Conservation (phyloP, 1,284 basidiomycete species). For the Malassezia cuniculi region DNA sequence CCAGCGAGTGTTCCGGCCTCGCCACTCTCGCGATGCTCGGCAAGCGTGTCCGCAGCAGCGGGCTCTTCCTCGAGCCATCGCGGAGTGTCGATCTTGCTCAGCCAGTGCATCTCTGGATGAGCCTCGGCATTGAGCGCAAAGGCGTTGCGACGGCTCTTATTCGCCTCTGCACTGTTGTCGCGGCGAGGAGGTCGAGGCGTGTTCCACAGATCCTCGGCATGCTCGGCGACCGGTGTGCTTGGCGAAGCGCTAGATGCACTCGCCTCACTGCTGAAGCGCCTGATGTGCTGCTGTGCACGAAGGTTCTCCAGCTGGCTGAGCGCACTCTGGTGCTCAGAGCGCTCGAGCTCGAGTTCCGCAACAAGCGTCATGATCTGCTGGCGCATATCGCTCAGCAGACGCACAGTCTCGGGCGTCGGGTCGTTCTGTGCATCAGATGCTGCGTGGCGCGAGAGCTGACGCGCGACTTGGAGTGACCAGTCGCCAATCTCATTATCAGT, state of each 20-base stretch:
- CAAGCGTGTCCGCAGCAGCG: constrained; percentile 5
- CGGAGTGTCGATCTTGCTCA: neutral
- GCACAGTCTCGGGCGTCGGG: constrained; percentile 27
- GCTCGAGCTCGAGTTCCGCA: constrained; percentile 37
- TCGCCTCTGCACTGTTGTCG: neutral
- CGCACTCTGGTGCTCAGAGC: constrained; percentile 30
- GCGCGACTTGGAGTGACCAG: constrained; percentile 20
- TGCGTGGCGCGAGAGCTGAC: constrained; percentile 13
- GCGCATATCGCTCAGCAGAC: constrained; percentile 40
- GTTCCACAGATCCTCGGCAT: neutral
- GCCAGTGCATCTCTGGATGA: neutral
- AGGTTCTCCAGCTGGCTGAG: constrained; percentile 13
- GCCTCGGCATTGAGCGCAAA: neutral
- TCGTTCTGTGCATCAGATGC: constrained; percentile 5
- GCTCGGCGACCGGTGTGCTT: neutral
- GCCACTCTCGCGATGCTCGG: neutral
- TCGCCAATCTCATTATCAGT: constrained; percentile 9
- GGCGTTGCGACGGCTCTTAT: neutral
- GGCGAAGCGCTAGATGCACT: no score
- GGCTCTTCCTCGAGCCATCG: no score
- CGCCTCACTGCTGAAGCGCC: no score
- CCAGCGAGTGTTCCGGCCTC: neutral
- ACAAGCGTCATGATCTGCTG: constrained; percentile 44
- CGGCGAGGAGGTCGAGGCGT: constrained; percentile 1
- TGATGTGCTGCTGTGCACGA: neutral